Conservation (phyloP, 2,329 filamentous ascomycete species). For the Calonectria crousiana region DNA sequence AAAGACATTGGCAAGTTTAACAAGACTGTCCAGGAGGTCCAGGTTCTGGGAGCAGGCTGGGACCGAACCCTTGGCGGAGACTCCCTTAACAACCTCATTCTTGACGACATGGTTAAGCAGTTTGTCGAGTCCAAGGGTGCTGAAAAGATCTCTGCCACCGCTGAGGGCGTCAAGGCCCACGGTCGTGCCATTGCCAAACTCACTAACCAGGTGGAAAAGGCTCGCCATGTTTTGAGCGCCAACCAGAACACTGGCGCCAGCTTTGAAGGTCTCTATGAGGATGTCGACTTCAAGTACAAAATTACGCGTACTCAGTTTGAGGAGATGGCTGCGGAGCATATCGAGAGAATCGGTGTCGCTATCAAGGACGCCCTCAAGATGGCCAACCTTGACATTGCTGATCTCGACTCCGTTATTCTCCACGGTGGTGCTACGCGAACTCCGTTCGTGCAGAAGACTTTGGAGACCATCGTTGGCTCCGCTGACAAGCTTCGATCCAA, state of each 20-base stretch:
- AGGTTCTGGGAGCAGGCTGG: slow-evolving; percentile 88
- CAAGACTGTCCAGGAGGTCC: slow-evolving; percentile 97
- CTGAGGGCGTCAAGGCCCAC: slow-evolving; percentile 75
- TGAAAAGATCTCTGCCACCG: slow-evolving; percentile 72
- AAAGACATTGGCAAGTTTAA: slow-evolving; percentile 95
- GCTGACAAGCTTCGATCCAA: slow-evolving; percentile 88
- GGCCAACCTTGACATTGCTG: slow-evolving; percentile 78
- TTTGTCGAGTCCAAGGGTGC: slow-evolving; percentile 79
- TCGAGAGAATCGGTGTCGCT: slow-evolving; percentile 75
- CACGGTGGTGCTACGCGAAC: slow-evolving; percentile 92
- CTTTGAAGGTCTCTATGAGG: slow-evolving; percentile 92
- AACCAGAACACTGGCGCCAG: slow-evolving; percentile 84
- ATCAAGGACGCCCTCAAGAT: slow-evolving; percentile 80
- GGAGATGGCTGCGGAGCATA: slow-evolving; percentile 76
- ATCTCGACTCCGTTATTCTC: slow-evolving; percentile 91
- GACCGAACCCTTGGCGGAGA: slow-evolving; percentile 93
- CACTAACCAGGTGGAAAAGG: slow-evolving; percentile 90
- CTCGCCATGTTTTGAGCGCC: slow-evolving; percentile 91
- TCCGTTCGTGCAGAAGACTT: slow-evolving; percentile 91
- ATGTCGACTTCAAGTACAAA: slow-evolving; percentile 95
- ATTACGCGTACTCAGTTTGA: slow-evolving; percentile 85
- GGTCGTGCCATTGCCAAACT: slow-evolving; percentile 90
- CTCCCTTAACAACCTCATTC: slow-evolving; percentile 85
- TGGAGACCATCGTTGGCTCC: slow-evolving; percentile 80
- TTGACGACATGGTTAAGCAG: slow-evolving; percentile 87